Evolutionary conservation across 345 rosid genomes (phyloP).

Genomic region (Salix purpurea): DNA sequence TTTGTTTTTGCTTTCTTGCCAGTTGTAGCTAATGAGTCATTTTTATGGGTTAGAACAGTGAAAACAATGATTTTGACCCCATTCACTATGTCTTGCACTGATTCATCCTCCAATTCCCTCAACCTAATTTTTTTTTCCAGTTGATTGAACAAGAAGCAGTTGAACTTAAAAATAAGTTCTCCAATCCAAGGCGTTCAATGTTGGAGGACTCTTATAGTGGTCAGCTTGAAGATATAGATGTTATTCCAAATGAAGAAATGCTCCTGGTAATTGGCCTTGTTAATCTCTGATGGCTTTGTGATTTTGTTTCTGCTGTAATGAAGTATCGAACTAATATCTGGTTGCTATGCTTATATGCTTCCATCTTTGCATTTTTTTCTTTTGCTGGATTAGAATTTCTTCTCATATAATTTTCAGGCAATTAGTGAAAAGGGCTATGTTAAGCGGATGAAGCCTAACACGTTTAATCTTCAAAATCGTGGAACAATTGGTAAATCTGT

Average conservation of each 20-base stretch:
- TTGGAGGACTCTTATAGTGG: constrained; percentile 82
- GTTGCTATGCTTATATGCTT: background rate
- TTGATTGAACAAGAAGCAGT: constrained; percentile 75
- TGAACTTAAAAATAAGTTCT: constrained; percentile 76
- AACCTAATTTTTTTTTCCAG: constrained; percentile 27
- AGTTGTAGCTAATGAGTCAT: too few relatives aligned
- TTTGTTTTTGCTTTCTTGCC: too few relatives aligned
- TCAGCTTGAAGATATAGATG: constrained; percentile 83
- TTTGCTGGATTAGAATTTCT: background rate
- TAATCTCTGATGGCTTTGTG: background rate
- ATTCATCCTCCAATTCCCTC: background rate
- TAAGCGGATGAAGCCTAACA: constrained; percentile 84
- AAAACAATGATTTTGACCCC: too few relatives aligned
- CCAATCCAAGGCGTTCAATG: constrained; percentile 67
- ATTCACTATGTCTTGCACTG: background rate
- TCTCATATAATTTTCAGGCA: constrained; percentile 49
- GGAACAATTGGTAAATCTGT: constrained; percentile 97
- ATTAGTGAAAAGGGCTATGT: constrained; percentile 93
- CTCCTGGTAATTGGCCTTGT: constrained; percentile 50
- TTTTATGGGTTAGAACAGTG: too few relatives aligned
- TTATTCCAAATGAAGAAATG: constrained; percentile 94
- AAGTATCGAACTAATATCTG: background rate
- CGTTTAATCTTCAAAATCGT: constrained; percentile 89
- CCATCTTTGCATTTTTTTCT: background rate
- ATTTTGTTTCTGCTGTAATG: background rate